phyloP scores from a whole-genome alignment of 306 rosid genomes.

The Cercis canadensis region DNA sequence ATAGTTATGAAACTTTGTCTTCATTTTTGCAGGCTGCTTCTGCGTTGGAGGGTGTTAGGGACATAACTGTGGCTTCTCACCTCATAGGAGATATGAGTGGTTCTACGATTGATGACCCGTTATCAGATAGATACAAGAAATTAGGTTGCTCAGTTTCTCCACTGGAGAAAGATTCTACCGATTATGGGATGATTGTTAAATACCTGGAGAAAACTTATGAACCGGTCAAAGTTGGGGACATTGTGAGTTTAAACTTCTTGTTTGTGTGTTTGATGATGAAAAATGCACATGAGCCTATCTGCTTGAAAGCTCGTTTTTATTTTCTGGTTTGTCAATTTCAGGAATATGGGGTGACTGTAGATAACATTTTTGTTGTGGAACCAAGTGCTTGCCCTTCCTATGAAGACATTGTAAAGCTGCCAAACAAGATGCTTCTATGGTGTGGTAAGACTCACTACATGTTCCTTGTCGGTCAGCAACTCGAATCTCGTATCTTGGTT shows the following conservation, averaged over 20 bases:
- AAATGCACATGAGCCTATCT: neutral
- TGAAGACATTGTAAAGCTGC: slow-evolving; percentile 71
- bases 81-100: slow-evolving; percentile 83
- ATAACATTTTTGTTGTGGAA: slow-evolving; percentile 62
- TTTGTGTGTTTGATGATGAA: neutral
- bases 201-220: slow-evolving; percentile 81
- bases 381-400: slow-evolving; percentile 60
- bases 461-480: neutral
- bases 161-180: slow-evolving; percentile 60
- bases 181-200: slow-evolving; percentile 76
- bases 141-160: slow-evolving; percentile 69
- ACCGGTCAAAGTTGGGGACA: slow-evolving; percentile 75
- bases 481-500: neutral
- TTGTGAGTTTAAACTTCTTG: slow-evolving; percentile 43
- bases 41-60: slow-evolving; percentile 69
- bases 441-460: slow-evolving; percentile 62
- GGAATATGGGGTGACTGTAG: slow-evolving; percentile 76
- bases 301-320: neutral
- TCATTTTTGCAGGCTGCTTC: slow-evolving; percentile 67
- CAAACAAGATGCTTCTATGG: slow-evolving; percentile 84
- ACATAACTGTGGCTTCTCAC: slow-evolving; percentile 75
- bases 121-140: slow-evolving; percentile 65
- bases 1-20: neutral
- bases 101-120: slow-evolving; percentile 75
- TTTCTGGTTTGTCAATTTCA: slow-evolving; percentile 37